These are phyloP conservation scores for Xylaria hypoxylon DNA, from an alignment of 2,329 filamentous ascomycete genomes.

Conservation along the genomic window DNA sequence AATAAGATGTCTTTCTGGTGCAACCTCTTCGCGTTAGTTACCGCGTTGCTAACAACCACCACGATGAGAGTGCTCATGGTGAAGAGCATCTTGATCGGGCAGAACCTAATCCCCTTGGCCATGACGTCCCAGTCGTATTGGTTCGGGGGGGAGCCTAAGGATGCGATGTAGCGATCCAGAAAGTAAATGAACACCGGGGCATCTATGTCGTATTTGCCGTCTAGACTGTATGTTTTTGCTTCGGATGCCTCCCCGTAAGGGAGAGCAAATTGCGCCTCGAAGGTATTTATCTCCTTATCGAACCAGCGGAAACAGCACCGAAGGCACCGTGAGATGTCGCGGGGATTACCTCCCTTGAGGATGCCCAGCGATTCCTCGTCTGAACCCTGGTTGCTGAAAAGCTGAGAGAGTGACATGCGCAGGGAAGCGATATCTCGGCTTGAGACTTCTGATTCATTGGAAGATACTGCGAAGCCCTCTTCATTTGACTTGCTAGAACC, in stretches of 20 bases:
- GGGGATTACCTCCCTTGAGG: background rate
- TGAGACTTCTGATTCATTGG: background rate
- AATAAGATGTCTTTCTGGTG: background rate
- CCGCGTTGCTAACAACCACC: background rate
- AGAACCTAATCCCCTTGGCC: conserved; percentile 11
- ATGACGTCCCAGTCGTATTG: conserved; percentile 23
- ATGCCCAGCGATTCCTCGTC: background rate
- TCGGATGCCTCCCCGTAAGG: conserved; percentile 13
- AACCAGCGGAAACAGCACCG: conserved; percentile 31
- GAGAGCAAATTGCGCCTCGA: background rate
- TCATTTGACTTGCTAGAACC: conserved; percentile 2
- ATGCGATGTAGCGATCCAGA: conserved; percentile 19
- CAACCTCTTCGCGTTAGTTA: background rate
- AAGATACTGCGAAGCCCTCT: background rate
- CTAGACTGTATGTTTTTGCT: background rate
- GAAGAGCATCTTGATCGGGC: conserved; percentile 30
- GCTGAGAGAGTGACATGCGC: background rate
- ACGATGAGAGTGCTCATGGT: conserved; percentile 39
- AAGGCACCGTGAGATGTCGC: conserved; percentile 15
- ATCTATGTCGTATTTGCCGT: conserved; percentile 18
- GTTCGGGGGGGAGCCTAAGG: background rate
- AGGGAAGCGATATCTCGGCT: background rate
- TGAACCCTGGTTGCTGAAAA: background rate
- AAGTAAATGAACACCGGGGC: conserved; percentile 36
- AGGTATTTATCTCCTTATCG: conserved; percentile 9